These are phyloP conservation scores for Scytalidium sp. DNA, from an alignment of 2,329 filamentous ascomycete species.

Conservation along the genomic window DNA sequence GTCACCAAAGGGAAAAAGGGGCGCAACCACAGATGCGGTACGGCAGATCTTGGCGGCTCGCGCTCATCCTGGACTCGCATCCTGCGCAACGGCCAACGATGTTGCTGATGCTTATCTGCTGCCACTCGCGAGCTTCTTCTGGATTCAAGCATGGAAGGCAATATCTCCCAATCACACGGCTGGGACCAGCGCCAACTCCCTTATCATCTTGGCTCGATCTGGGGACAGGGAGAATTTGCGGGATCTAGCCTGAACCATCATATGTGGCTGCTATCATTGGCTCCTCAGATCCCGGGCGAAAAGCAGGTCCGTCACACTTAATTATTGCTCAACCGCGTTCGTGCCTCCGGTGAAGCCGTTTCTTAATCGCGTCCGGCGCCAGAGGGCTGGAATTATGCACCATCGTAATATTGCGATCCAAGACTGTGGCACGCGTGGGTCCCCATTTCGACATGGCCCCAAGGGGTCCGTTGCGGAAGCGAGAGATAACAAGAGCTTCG, in stretches of 20 bases:
- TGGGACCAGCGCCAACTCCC: not conserved
- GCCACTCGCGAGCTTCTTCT: too few species aligned
- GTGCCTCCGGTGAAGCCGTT: too few species aligned
- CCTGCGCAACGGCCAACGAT: not conserved
- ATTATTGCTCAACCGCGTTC: too few species aligned
- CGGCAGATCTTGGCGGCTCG: not conserved
- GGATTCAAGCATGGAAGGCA: too few species aligned
- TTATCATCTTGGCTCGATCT: not conserved
- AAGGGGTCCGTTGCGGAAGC: too few species aligned
- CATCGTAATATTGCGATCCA: too few species aligned
- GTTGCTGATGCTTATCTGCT: not conserved
- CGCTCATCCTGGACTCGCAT: not conserved
- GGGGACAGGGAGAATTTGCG: not conserved
- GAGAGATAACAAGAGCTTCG: not conserved
- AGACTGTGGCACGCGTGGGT: too few species aligned
- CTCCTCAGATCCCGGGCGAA: not conserved
- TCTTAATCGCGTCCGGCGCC: too few species aligned
- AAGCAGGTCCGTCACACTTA: not conserved
- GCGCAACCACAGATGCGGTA: too few species aligned
- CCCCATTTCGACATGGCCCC: too few species aligned
- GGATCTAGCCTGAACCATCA: not conserved
- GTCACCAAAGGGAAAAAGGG: not conserved
- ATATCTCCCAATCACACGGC: too few species aligned
- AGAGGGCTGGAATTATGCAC: too few species aligned
- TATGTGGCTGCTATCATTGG: not conserved